These are phyloP conservation scores for Podaxis sp. DNA, from an alignment of 768 basidiomycete species.

Conservation along the genomic window DNA sequence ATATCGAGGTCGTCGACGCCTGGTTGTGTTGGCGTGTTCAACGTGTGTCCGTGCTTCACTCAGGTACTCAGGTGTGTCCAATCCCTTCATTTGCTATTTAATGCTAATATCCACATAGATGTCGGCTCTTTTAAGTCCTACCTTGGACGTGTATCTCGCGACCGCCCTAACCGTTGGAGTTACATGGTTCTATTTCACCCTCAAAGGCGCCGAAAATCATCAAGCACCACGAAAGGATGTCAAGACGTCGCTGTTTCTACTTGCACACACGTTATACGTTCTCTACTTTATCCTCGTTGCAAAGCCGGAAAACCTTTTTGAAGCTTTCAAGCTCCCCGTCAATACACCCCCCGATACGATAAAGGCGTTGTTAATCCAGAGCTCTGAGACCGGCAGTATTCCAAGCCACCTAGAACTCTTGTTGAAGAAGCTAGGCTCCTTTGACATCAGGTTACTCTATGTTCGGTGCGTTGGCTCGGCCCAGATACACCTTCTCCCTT, in stretches of 20 bases:
- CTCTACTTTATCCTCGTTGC: slow-evolving; percentile 43
- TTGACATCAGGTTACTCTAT: slow-evolving; percentile 58
- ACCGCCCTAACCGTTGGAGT: neutral
- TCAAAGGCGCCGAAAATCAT: slow-evolving; percentile 6
- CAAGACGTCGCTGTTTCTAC: slow-evolving; percentile 35
- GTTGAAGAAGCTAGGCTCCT: slow-evolving; percentile 51
- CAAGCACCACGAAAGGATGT: slow-evolving; percentile 11
- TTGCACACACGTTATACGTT: slow-evolving; percentile 50
- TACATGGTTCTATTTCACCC: slow-evolving; percentile 13
- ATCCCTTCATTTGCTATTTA: neutral
- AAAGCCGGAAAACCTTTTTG: slow-evolving; percentile 64
- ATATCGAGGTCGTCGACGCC: neutral
- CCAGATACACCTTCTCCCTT: neutral
- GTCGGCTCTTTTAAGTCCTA: neutral
- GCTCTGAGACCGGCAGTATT: slow-evolving; percentile 38
- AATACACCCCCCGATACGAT: slow-evolving; percentile 54
- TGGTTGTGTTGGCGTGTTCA: neutral
- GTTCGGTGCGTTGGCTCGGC: slow-evolving; percentile 43
- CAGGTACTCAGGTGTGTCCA: neutral
- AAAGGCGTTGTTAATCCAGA: slow-evolving; percentile 39
- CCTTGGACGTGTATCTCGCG: slow-evolving; percentile 8
- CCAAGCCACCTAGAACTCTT: slow-evolving; percentile 50
- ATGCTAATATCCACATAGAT: neutral
- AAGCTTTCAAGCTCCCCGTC: slow-evolving; percentile 49
- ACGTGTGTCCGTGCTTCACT: neutral